These are phyloP conservation scores for Mariannaea elegans DNA, from an alignment of 2,329 filamentous ascomycete genomes.

Conservation along the genomic window DNA sequence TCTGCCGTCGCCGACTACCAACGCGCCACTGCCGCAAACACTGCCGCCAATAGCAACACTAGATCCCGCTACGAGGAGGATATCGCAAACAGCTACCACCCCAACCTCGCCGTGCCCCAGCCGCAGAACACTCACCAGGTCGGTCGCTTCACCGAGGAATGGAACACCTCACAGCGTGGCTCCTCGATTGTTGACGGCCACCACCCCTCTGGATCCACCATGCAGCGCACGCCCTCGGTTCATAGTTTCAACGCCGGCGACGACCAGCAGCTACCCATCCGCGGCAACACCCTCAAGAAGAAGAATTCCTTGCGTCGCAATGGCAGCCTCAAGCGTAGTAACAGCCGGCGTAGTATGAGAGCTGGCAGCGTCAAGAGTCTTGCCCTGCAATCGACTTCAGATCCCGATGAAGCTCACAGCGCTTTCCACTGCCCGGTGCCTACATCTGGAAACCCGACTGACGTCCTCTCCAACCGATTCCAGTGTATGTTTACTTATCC, in stretches of 20 bases:
- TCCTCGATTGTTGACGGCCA: constrained; percentile 67
- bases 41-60: constrained; percentile 28
- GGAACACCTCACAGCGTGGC: constrained; percentile 74
- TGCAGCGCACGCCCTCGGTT: constrained; percentile 71
- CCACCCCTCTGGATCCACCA: constrained; percentile 44
- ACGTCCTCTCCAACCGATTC: constrained; percentile 86
- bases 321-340: constrained; percentile 78
- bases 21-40: constrained; percentile 27
- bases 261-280: constrained; percentile 52
- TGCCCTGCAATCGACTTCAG: constrained; percentile 72
- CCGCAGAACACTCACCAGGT: constrained; percentile 37
- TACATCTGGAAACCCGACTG: constrained; percentile 86
- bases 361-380: constrained; percentile 89
- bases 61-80: constrained; percentile 33
- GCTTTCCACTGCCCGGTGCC: constrained; percentile 92
- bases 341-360: constrained; percentile 82
- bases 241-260: constrained; percentile 62
- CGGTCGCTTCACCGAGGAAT: constrained; percentile 74
- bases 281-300: constrained; percentile 85
- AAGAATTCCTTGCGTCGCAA: constrained; percentile 79
- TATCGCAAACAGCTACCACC: constrained; percentile 21
- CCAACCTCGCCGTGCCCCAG: constrained; percentile 30
- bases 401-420: constrained; percentile 78
- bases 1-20: constrained; percentile 28
- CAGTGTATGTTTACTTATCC: constrained; percentile 68